These are phyloP conservation scores for Auriscalpium vulgare DNA, from an alignment of 768 basidiomycete species.

Conservation along the genomic window DNA sequence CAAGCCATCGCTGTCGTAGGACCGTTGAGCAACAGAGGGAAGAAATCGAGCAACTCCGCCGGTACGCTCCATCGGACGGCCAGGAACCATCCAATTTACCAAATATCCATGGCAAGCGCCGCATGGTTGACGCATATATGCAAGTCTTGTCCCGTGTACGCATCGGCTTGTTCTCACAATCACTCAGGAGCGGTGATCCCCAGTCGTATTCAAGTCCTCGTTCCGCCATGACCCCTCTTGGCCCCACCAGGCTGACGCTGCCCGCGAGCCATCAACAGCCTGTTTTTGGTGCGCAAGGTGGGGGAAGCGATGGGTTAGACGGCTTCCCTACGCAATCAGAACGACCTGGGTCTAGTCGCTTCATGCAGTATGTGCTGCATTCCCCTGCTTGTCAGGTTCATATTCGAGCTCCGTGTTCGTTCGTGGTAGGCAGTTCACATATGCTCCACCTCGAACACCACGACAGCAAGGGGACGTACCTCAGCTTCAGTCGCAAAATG, in stretches of 20 bases:
- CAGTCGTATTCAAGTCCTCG: slow-evolving; percentile 48
- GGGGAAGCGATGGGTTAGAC: not conserved
- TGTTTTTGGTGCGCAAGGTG: slow-evolving; percentile 25
- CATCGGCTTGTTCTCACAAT: not conserved
- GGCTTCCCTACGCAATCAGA: slow-evolving; percentile 14
- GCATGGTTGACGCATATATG: slow-evolving; percentile 39
- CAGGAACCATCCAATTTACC: slow-evolving; percentile 27
- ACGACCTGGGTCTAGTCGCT: slow-evolving; percentile 43
- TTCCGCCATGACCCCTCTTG: slow-evolving; percentile 45
- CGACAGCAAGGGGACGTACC: slow-evolving; percentile 25
- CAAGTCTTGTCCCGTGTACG: slow-evolving; percentile 19
- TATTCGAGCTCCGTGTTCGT: not conserved
- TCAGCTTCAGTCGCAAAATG: too few species aligned
- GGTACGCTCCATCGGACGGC: slow-evolving; percentile 22
- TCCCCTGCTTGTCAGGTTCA: not conserved
- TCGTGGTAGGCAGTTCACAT: slow-evolving; percentile 56
- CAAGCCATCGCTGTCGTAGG: slow-evolving; percentile 27
- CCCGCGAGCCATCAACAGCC: slow-evolving; percentile 52
- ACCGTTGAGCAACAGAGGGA: slow-evolving; percentile 37
- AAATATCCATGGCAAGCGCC: slow-evolving; percentile 63
- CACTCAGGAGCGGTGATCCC: slow-evolving; percentile 1
- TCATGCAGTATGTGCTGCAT: slow-evolving; percentile 34
- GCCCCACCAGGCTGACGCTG: slow-evolving; percentile 60
- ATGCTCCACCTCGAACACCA: slow-evolving; percentile 39
- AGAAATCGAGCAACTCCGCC: slow-evolving; percentile 44